These are phyloP conservation scores for Scheffersomyces amazonensis DNA, from an alignment of 805 yeast species.

Conservation along the genomic window DNA sequence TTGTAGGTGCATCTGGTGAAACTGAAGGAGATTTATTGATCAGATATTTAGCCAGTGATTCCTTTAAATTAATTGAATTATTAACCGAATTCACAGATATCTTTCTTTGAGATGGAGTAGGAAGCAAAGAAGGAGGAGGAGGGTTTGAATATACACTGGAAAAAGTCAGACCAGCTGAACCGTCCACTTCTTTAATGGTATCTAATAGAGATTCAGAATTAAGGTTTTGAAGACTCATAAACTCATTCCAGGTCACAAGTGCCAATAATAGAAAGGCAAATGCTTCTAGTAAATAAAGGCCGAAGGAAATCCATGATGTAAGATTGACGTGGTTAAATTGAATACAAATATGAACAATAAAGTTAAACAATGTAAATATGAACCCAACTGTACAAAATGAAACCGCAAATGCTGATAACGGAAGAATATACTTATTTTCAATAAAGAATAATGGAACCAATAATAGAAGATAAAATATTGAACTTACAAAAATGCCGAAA, in stretches of 20 bases:
- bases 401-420: not conserved
- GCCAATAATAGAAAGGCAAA: not conserved
- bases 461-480: not conserved
- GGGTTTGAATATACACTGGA: not conserved
- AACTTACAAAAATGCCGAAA: slow-evolving; percentile 10
- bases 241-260: not conserved
- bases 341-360: not conserved
- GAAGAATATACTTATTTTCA: not conserved
- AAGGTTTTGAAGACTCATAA: not conserved
- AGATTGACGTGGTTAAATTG: not conserved
- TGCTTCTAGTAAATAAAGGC: not conserved
- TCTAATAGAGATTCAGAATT: too few species aligned
- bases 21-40: too few species aligned
- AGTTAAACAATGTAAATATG: not conserved
- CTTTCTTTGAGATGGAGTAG: too few species aligned
- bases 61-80: too few species aligned
- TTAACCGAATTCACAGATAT: too few species aligned
- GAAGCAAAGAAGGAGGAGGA: not conserved
- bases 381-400: not conserved
- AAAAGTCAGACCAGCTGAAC: too few species aligned
- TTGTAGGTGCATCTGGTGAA: too few species aligned
- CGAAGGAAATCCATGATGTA: not conserved
- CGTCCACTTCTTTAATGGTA: too few species aligned
- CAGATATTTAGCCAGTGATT: too few species aligned
- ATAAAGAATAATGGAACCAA: not conserved